A percentile compares a stretch with the other conserved stretches of the same genome.
Evolutionary conservation across 139 green algal species (phyloP).

Genomic region (Haematococcus lacustris): DNA sequence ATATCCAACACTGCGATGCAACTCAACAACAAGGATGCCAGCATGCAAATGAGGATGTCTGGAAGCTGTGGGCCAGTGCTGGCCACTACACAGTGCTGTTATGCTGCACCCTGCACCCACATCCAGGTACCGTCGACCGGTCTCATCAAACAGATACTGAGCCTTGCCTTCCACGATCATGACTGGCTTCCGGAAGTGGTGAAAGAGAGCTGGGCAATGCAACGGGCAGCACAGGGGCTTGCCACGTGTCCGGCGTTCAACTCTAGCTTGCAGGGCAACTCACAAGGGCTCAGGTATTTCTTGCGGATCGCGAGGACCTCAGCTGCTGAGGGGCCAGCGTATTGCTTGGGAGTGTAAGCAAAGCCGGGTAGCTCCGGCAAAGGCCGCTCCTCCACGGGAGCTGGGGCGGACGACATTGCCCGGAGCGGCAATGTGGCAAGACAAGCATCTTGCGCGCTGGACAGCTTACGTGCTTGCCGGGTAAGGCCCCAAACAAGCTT

Average conservation of each 20-base stretch:
- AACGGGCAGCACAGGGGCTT: background rate
- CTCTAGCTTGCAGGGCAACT: background rate
- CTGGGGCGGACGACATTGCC: background rate
- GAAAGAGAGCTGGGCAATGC: conserved; percentile 74
- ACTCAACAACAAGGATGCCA: background rate
- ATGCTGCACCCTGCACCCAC: conserved; percentile 47
- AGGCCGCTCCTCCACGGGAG: too few species aligned
- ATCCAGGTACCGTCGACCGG: conserved; percentile 83
- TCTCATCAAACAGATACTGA: conserved; percentile 97
- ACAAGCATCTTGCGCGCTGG: background rate
- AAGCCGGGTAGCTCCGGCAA: conserved; percentile 22
- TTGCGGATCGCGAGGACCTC: conserved; percentile 76
- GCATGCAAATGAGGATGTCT: too few species aligned
- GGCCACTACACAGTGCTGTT: too few species aligned
- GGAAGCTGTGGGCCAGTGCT: too few species aligned
- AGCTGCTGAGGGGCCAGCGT: conserved; percentile 70
- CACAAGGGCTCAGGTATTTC: conserved; percentile 76
- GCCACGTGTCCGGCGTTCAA: background rate
- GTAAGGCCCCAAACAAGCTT: background rate
- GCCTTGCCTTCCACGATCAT: conserved; percentile 94
- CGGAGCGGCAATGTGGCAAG: background rate
- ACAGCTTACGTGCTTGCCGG: background rate
- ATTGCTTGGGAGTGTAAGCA: conserved; percentile 60
- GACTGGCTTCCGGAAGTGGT: conserved; percentile 82
- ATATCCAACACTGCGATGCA: too few species aligned